Evolutionary conservation across 768 basidiomycete genomes (phyloP), one percentile per base, ranked within the genome.

Genomic region (Rhizopogon vinicolor): DNA sequence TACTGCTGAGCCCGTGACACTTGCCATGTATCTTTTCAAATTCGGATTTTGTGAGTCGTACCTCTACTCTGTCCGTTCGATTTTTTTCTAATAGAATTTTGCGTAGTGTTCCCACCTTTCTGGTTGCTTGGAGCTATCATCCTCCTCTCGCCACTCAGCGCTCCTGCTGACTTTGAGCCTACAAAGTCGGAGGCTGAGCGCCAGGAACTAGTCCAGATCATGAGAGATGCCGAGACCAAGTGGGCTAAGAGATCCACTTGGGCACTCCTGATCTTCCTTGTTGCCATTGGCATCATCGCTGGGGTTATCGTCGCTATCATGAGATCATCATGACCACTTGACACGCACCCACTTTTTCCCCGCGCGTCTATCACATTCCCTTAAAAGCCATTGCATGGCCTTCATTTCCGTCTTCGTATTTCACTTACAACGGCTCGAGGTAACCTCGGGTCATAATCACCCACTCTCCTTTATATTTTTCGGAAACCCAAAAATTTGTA

Each of bases 11-110:
- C 77, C 75, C 31, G 58, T 64, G 40, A 78, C 78, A 42, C 73
- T 80, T 54, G 78, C 78, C 1, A 72, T 66, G 65, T 75, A 75
- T 59, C 68, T 80, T 40, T 81, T 80, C 71, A 77, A 73, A 57
- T 77, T 73, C 29, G 79, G 80, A 22, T 80, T 80, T 62, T 29
- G 79, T 81, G 58, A 65, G 79, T 73, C 10, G 5, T 46, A 6
- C 10, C 16, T 33, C 14, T 29, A 29, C 7, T 1, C 6, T 7
- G 18, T 35, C 5, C 16, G 8, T 46, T 13, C 37, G 12, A 22
- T n/a, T 44, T 18, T 41, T 33, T 52, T 37, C 54, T 52, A 51
- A 29, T 33, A 9, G 18, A 51, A 35, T 48, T 29, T 55, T 14
- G 58, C 37, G 1, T 58, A 78, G 78, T 80, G 51, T 79, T 77